Percentiles rank a stretch among this genome's conserved stretches.
phyloP scores from a whole-genome alignment of 441 rosid species.

The Pelargonium citronellum region DNA sequence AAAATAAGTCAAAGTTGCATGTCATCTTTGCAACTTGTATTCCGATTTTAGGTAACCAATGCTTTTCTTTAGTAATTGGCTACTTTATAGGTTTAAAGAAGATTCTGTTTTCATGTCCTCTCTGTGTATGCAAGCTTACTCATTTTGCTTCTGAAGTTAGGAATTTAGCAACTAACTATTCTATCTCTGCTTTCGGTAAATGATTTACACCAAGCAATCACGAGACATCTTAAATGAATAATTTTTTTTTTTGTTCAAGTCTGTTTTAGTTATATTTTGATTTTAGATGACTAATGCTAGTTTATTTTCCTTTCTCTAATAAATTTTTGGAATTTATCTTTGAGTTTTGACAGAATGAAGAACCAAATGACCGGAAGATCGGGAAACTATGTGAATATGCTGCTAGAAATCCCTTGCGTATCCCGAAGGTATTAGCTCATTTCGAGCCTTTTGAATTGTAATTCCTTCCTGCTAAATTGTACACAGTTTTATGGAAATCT shows the following conservation, averaged over 20 bases:
- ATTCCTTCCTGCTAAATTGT: neutral
- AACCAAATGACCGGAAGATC: slow-evolving; percentile 80
- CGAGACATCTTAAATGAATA: neutral
- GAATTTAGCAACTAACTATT: slow-evolving; percentile 1
- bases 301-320: neutral
- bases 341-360: slow-evolving; percentile 52
- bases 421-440: slow-evolving; percentile 60
- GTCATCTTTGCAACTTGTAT: neutral
- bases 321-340: neutral
- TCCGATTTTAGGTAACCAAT: neutral
- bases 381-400: slow-evolving; percentile 95
- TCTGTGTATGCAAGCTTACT: neutral
- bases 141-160: neutral
- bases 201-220: neutral
- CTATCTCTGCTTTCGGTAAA: slow-evolving; percentile 3
- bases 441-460: slow-evolving; percentile 4
- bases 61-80: neutral
- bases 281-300: neutral
- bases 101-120: neutral
- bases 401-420: slow-evolving; percentile 74
- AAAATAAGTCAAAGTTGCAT: neutral
- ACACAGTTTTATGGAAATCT: neutral
- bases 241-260: neutral
- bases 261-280: neutral
- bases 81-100: neutral